Evolutionary conservation across 2,329 filamentous ascomycete genomes (phyloP).

Genomic region (Stemphylium beticola): DNA sequence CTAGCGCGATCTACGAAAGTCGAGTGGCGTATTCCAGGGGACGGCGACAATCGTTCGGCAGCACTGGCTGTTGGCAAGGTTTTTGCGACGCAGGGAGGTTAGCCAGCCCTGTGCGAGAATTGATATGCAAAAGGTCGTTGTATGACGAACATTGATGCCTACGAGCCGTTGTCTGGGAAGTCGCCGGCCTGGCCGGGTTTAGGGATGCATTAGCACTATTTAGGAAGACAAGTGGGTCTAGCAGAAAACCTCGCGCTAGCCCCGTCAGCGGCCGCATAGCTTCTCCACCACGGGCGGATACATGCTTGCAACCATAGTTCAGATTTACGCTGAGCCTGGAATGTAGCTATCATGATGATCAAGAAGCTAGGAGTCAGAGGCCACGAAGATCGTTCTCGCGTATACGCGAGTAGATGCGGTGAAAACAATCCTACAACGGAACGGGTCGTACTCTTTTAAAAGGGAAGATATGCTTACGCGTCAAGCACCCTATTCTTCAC

Average conservation of each 20-base stretch:
- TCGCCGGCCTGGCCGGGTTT: background rate
- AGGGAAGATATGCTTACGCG: background rate
- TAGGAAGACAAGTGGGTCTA: constrained; percentile 3
- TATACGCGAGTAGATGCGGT: too few species aligned
- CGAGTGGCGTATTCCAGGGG: background rate
- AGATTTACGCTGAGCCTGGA: background rate
- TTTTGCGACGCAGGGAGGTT: background rate
- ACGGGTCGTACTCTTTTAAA: background rate
- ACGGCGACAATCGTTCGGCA: background rate
- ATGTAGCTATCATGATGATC: background rate
- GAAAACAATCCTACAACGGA: background rate
- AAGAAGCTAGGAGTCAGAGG: background rate
- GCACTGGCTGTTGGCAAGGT: background rate
- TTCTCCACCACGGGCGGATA: background rate
- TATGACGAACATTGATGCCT: constrained; percentile 10
- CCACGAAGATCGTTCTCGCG: too few species aligned
- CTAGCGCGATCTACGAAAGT: constrained; percentile 1
- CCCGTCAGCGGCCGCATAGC: background rate
- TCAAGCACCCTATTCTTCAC: background rate
- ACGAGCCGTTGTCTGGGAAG: background rate
- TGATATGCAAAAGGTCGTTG: background rate
- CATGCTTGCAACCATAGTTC: background rate
- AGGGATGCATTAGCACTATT: background rate
- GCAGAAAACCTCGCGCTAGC: constrained; percentile 3
- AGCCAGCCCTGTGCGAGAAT: background rate